Base-by-base conservation (phyloP, 2,329 filamentous ascomycete genomes). In the Bertia moriformis region DNA sequence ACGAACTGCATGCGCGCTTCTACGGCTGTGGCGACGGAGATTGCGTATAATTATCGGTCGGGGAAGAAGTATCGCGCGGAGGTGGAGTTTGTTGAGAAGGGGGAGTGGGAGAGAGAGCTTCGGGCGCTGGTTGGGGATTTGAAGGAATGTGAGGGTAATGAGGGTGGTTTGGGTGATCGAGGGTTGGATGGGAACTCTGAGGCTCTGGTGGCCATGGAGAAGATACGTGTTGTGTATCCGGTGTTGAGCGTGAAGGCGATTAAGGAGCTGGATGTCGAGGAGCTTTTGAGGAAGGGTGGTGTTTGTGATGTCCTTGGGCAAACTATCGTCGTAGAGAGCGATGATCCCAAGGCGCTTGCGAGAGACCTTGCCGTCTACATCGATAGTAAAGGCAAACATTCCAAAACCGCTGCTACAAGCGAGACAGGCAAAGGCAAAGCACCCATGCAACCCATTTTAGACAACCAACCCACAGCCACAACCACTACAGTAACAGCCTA, bases 11-110 rank as follows among this genome's bases (percentile, higher is more conserved):
- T 78, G 65, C 57, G 70, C 19, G 73, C 74, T 1, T 78, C 73
- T 41, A 80, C 74, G 0, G 71, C 73, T 0, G 69, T 71, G 0
- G 64, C 75, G 1, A 79, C 73, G 0, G 73, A 79, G 46, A 62
- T 80, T 1, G 65, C 65, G 0, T 78, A 63, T 52, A 78, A 78
- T 38, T 48, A 59, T 0, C 49, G 63, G 3, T 51, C 58, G 0
- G 22, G 39, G 0, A 39, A 49, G 27, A 44, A 38, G 0, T 79
- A 78, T 44, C 54, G 58, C 2, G 73, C 70, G 0, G 65, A 73
- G 38, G 61, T 80, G 12, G 66, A 77, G 38, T 79, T 79, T 47
- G 66, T 79, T 36, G 52, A 57, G 10, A 45, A 39, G 0, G 55
- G 59, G 0, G 67, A 73, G 3, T 78, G 73, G 73, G 47, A 57